A percentile compares a stretch with the other conserved stretches of the same genome.
Conservation (phyloP, 345 rosid genomes). For the Citrus inodora region DNA sequence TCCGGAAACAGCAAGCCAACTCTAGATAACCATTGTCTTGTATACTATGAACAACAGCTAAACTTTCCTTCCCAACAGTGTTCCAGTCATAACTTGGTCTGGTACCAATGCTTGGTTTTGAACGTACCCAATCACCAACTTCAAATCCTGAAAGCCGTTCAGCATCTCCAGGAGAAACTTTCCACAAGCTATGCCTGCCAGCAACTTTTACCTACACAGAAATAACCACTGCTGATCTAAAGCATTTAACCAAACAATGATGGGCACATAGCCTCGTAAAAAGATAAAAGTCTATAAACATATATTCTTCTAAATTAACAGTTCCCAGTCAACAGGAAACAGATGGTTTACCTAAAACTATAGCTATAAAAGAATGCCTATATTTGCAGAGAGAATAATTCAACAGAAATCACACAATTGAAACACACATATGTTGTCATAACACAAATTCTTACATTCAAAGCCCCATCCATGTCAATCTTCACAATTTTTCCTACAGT, state of each 20-base stretch:
- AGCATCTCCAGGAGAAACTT: conserved; percentile 95
- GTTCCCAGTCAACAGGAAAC: not conserved
- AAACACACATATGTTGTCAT: no score
- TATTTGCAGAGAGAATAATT: not conserved
- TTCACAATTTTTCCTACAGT: conserved; percentile 80
- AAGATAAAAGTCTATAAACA: not conserved
- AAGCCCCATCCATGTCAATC: conserved; percentile 96
- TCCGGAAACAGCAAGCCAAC: conserved; percentile 91
- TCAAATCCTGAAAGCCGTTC: conserved; percentile 95
- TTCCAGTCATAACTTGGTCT: conserved; percentile 98
- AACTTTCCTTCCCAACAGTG: conserved; percentile 74
- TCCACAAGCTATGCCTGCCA: conserved; percentile 81
- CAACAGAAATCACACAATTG: not conserved
- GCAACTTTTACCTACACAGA: conserved; percentile 70
- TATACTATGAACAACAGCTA: conserved; percentile 90
- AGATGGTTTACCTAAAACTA: not conserved
- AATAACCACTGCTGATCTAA: conserved; percentile 11
- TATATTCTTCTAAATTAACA: not conserved
- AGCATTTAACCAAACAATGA: not conserved
- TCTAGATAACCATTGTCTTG: conserved; percentile 91
- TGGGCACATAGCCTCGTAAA: not conserved
- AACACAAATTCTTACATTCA: conserved; percentile 61
- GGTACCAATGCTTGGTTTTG: conserved; percentile 81
- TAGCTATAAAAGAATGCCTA: not conserved
- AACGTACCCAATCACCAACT: conserved; percentile 98